Conservation (phyloP, 441 rosid genomes). For the Manihot esculenta region DNA sequence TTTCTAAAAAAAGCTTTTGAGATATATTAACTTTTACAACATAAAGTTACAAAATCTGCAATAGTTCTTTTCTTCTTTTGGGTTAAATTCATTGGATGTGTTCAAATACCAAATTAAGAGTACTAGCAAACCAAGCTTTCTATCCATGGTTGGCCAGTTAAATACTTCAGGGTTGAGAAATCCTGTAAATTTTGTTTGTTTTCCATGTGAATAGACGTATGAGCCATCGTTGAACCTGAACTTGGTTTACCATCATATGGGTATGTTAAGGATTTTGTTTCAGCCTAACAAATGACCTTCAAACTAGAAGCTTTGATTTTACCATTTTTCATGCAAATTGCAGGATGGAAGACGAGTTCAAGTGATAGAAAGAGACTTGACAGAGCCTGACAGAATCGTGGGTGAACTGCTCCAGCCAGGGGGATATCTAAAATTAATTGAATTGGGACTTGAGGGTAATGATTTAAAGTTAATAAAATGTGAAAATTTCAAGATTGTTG, state of each 20-base stretch:
- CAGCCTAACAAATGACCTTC: background rate
- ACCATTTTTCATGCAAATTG: slow-evolving; percentile 14
- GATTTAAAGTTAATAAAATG: background rate
- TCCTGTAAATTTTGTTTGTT: background rate
- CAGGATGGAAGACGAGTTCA: slow-evolving; percentile 77
- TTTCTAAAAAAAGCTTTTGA: no score
- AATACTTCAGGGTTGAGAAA: background rate
- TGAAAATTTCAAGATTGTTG: background rate
- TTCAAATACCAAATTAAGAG: background rate
- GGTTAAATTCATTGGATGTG: background rate
- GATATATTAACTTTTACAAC: no score
- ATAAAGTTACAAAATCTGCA: background rate
- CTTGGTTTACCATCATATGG: background rate
- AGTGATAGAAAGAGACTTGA: slow-evolving; percentile 74
- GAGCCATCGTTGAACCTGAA: background rate
- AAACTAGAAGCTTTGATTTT: background rate
- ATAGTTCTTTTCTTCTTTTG: no score
- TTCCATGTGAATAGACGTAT: background rate
- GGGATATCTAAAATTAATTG: slow-evolving; percentile 75
- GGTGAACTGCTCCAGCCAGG: slow-evolving; percentile 89
- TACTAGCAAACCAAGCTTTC: background rate
- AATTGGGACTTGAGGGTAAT: slow-evolving; percentile 79
- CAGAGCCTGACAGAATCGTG: slow-evolving; percentile 79
- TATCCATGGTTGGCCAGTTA: background rate
- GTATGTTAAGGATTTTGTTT: background rate